Conservation (phyloP, 2,329 filamentous ascomycete species). For the Aspergillus eucalypticola region DNA sequence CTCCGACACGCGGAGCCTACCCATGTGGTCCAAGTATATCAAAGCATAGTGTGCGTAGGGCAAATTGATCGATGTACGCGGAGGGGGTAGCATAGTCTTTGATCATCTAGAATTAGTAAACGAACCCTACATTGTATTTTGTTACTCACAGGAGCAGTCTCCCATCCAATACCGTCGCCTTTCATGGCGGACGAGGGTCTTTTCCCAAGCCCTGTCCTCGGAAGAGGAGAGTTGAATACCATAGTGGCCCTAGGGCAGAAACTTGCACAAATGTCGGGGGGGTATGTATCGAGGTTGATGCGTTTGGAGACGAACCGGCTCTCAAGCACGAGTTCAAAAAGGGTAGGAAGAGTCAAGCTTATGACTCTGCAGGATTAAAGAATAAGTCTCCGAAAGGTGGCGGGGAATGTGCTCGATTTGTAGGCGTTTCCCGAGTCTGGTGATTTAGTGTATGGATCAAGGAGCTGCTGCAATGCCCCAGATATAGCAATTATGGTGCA, state of each 20-base stretch:
- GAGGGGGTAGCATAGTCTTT: constrained; percentile 31
- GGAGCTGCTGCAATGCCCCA: constrained; percentile 12
- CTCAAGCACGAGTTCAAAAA: background rate
- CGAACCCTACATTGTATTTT: background rate
- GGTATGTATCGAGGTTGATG: background rate
- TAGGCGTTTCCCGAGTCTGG: background rate
- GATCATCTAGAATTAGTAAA: background rate
- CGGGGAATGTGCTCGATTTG: background rate
- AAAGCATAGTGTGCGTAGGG: constrained; percentile 39
- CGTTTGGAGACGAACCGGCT: background rate
- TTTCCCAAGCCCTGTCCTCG: constrained; percentile 31
- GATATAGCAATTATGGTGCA: constrained; percentile 9
- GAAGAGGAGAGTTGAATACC: constrained; percentile 31
- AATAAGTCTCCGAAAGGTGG: background rate
- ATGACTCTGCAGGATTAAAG: background rate
- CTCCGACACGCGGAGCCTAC: constrained; percentile 35
- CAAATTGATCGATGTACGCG: constrained; percentile 28
- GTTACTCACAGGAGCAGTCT: constrained; percentile 31
- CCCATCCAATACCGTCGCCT: constrained; percentile 33
- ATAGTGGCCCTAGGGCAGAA: constrained; percentile 19
- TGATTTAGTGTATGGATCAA: background rate
- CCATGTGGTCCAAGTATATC: constrained; percentile 39
- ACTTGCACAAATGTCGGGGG: background rate
- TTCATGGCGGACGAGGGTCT: constrained; percentile 32
- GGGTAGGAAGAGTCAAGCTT: background rate